Evolutionary conservation across 352 stramenopile species (phyloP).

Genomic region (Albugo candida): DNA sequence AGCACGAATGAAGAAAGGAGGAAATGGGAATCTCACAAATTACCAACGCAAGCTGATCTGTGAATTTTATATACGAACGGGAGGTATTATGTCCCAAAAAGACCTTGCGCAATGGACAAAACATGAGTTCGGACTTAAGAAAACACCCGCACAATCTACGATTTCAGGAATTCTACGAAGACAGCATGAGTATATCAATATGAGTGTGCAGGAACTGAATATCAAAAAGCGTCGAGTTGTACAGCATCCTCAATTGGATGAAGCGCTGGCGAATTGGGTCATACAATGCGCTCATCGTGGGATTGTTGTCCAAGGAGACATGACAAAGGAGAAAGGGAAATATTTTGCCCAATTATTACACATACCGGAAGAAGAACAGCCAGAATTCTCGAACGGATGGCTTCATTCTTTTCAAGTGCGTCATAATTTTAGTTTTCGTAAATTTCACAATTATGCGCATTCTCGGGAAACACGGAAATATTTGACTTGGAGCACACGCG

Average conservation of each 20-base stretch:
- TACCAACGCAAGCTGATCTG: conserved; percentile 71
- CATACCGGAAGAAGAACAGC: conserved; percentile 53
- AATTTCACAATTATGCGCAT: conserved; percentile 44
- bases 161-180: conserved; percentile 65
- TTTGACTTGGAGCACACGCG: conserved; percentile 36
- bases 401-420: conserved; percentile 60
- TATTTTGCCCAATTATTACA: conserved; percentile 66
- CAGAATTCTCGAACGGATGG: conserved; percentile 67
- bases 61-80: conserved; percentile 64
- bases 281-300: conserved; percentile 64
- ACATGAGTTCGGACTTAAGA: conserved; percentile 67
- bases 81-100: conserved; percentile 71
- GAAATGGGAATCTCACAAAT: conserved; percentile 68
- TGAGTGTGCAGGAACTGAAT: conserved; percentile 53
- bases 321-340: conserved; percentile 74
- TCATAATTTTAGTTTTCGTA: conserved; percentile 72
- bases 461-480: conserved; percentile 11
- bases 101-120: conserved; percentile 74
- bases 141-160: conserved; percentile 63
- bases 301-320: conserved; percentile 60
- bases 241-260: conserved; percentile 58
- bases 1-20: conserved; percentile 2
- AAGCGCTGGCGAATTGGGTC: conserved; percentile 69
- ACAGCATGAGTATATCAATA: conserved; percentile 74
- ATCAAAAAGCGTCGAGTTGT: conserved; percentile 74